Conservation (phyloP, 2,329 filamentous ascomycete species). For the Cladosporium austrohemisphaericum region DNA sequence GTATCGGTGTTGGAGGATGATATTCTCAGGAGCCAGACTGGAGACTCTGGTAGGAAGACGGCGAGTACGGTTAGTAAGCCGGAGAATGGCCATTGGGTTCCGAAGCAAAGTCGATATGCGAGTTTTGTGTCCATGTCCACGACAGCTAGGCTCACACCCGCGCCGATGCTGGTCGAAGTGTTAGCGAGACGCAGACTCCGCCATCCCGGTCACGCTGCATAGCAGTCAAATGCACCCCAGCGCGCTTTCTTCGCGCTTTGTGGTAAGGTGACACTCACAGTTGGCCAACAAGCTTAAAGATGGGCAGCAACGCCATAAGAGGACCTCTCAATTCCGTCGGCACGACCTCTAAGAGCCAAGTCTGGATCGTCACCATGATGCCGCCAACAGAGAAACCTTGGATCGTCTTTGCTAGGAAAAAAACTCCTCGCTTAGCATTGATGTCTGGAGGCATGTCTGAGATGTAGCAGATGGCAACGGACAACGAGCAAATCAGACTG, state of each 20-base stretch:
- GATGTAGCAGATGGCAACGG: conserved; percentile 9
- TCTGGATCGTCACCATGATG: conserved; percentile 47
- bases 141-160: conserved; percentile 40
- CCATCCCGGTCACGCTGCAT: not conserved
- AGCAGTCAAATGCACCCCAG: not conserved
- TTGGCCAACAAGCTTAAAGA: conserved; percentile 49
- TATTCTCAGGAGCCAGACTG: conserved; percentile 47
- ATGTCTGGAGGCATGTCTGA: conserved; percentile 33
- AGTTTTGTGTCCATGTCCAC: conserved; percentile 25
- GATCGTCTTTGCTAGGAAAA: conserved; percentile 35
- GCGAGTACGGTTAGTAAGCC: conserved; percentile 43
- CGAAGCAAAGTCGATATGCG: conserved; percentile 43
- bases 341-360: conserved; percentile 51
- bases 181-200: not conserved
- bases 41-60: conserved; percentile 49
- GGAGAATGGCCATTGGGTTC: conserved; percentile 45
- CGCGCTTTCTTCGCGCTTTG: not conserved
- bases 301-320: conserved; percentile 48
- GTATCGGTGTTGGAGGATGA: not conserved
- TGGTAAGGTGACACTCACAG: conserved; percentile 24
- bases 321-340: conserved; percentile 46
- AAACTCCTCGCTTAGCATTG: not conserved
- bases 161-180: conserved; percentile 33
- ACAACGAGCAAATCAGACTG: not conserved
- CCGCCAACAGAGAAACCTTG: conserved; percentile 47